These are phyloP conservation scores for Orbilia quercus DNA, from an alignment of 2,329 filamentous ascomycete genomes.

Conservation along the genomic window DNA sequence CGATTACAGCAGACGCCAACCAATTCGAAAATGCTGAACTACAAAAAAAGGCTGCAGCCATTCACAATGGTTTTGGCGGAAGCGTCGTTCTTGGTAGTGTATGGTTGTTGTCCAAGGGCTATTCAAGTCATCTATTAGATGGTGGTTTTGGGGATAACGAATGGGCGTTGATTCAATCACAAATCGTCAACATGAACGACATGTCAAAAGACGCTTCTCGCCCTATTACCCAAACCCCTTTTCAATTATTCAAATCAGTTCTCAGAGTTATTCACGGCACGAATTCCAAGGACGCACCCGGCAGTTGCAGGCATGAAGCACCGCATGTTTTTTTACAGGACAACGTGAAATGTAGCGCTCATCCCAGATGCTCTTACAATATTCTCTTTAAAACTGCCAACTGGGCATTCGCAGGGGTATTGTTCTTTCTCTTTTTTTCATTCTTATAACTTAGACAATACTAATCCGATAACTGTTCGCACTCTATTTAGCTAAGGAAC, in stretches of 20 bases:
- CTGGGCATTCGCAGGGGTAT: conserved; percentile 77
- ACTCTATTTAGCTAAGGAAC: conserved; percentile 72
- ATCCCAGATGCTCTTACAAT: conserved; percentile 74
- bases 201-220: conserved; percentile 77
- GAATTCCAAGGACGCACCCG: conserved; percentile 60
- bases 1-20: conserved; percentile 54
- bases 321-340: too few species aligned
- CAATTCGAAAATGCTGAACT: conserved; percentile 59
- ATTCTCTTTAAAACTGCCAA: conserved; percentile 88
- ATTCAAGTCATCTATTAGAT: conserved; percentile 74
- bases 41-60: neutral
- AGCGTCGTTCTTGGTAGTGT: conserved; percentile 85
- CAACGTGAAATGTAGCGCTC: conserved; percentile 67
- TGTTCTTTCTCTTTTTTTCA: conserved; percentile 22
- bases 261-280: conserved; percentile 85
- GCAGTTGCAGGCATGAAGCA: neutral
- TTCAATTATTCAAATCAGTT: conserved; percentile 92
- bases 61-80: conserved; percentile 72
- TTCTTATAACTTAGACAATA: conserved; percentile 16
- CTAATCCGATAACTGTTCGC: neutral
- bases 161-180: conserved; percentile 82
- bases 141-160: conserved; percentile 96
- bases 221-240: conserved; percentile 83
- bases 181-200: conserved; percentile 82
- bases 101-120: conserved; percentile 90